Percentiles rank a stretch among this genome's conserved stretches.
Evolutionary conservation across 306 rosid genomes (phyloP).

Genomic region (Dryas octopetala): DNA sequence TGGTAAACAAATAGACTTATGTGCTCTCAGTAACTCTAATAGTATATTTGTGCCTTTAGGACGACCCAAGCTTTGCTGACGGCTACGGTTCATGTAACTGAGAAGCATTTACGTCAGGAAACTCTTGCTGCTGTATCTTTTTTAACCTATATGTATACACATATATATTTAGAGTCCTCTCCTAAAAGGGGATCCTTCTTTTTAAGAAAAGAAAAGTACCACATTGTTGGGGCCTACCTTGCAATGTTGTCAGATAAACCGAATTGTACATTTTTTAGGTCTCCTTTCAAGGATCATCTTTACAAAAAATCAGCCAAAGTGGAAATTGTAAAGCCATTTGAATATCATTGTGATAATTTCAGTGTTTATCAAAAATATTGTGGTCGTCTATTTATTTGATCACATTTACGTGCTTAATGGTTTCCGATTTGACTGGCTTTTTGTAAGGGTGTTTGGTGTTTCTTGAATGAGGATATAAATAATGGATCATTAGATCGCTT

Average conservation of each 20-base stretch:
- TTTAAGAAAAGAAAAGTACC: neutral
- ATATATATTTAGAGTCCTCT: neutral
- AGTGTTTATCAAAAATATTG: neutral
- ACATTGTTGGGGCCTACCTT: neutral
- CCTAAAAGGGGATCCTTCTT: neutral
- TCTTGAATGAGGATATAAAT: too few relatives aligned
- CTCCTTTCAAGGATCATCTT: neutral
- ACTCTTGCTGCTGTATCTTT: constrained; percentile 97
- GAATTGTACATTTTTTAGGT: neutral
- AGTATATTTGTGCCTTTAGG: constrained; percentile 51
- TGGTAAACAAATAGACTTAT: constrained; percentile 21
- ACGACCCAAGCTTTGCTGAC: constrained; percentile 84
- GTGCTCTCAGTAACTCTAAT: constrained; percentile 26
- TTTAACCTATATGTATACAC: constrained; percentile 6
- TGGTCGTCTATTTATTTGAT: neutral
- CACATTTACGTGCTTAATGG: neutral
- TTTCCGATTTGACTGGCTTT: neutral
- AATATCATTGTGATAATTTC: neutral
- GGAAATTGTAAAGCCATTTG: neutral
- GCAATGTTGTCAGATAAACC: neutral
- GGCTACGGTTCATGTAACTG: constrained; percentile 70
- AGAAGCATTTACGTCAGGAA: constrained; percentile 86
- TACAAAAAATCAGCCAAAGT: too few relatives aligned
- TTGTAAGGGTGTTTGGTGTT: too few relatives aligned
- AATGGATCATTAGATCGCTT: too few relatives aligned